These are phyloP conservation scores for Leptodontidium sp. DNA, from an alignment of 2,329 filamentous ascomycete genomes.

Conservation along the genomic window DNA sequence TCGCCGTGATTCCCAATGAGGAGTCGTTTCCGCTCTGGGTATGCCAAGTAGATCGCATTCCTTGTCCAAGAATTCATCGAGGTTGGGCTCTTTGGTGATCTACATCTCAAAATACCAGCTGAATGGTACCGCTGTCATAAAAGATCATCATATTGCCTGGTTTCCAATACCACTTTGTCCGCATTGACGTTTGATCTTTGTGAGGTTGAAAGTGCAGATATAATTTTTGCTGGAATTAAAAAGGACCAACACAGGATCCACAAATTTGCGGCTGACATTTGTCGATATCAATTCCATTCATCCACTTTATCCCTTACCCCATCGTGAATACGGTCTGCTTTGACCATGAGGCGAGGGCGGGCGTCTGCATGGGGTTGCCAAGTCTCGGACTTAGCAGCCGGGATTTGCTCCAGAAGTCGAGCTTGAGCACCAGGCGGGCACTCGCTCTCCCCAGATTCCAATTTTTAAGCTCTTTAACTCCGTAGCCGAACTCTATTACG, in stretches of 20 bases:
- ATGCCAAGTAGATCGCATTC: too few species aligned
- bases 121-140: constrained; percentile 5
- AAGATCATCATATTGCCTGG: background rate
- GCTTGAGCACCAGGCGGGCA: too few species aligned
- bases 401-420: background rate
- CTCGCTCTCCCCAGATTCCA: background rate
- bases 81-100: too few species aligned
- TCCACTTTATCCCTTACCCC: background rate
- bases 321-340: background rate
- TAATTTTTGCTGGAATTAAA: background rate
- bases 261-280: background rate
- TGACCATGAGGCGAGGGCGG: background rate
- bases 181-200: background rate
- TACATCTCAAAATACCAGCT: background rate
- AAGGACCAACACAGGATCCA: too few species aligned
- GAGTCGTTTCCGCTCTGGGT: too few species aligned
- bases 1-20: background rate
- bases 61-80: too few species aligned
- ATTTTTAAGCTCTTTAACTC: background rate
- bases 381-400: background rate
- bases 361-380: background rate
- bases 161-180: background rate
- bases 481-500: background rate
- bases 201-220: background rate
- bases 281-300: background rate